These are phyloP conservation scores for Calycina herbarum DNA, from an alignment of 2,329 filamentous ascomycete genomes.

Conservation along the genomic window DNA sequence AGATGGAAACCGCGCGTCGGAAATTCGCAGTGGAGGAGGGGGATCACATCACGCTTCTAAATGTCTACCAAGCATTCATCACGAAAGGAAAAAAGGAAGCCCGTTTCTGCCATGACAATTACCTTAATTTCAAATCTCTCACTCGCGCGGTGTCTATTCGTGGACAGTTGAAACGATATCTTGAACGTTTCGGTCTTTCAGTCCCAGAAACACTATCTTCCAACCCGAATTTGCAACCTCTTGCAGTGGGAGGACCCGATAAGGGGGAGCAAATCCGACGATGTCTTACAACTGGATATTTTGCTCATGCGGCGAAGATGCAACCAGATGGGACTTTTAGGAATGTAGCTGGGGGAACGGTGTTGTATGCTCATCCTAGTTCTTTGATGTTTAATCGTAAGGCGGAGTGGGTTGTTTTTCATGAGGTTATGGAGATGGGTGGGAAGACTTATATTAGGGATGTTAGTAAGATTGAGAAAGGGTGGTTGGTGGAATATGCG, in stretches of 20 bases:
- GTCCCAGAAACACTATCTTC: constrained; percentile 62
- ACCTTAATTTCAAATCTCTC: constrained; percentile 84
- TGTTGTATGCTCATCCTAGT: constrained; percentile 84
- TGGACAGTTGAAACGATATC: constrained; percentile 79
- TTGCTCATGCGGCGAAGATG: constrained; percentile 92
- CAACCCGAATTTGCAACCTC: constrained; percentile 36
- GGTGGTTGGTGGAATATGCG: constrained; percentile 89
- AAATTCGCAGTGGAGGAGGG: constrained; percentile 92
- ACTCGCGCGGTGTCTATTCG: constrained; percentile 81
- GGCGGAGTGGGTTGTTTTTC: constrained; percentile 94
- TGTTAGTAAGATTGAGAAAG: constrained; percentile 88
- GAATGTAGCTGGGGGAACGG: constrained; percentile 76
- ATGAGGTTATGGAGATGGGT: constrained; percentile 87
- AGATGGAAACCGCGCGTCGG: constrained; percentile 70
- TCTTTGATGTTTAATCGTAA: constrained; percentile 96
- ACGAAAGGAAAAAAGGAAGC: constrained; percentile 79
- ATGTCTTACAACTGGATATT: constrained; percentile 87
- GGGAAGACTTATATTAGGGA: constrained; percentile 89
- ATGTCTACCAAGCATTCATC: constrained; percentile 89
- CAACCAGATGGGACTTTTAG: constrained; percentile 87
- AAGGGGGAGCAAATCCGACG: constrained; percentile 75
- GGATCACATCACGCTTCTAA: constrained; percentile 88
- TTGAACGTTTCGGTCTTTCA: constrained; percentile 79
- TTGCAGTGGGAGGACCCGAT: constrained; percentile 43
- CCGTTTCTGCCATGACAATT: constrained; percentile 84